Evolutionary conservation across 768 basidiomycete species (phyloP).

Genomic region (Psilocybe sp.): DNA sequence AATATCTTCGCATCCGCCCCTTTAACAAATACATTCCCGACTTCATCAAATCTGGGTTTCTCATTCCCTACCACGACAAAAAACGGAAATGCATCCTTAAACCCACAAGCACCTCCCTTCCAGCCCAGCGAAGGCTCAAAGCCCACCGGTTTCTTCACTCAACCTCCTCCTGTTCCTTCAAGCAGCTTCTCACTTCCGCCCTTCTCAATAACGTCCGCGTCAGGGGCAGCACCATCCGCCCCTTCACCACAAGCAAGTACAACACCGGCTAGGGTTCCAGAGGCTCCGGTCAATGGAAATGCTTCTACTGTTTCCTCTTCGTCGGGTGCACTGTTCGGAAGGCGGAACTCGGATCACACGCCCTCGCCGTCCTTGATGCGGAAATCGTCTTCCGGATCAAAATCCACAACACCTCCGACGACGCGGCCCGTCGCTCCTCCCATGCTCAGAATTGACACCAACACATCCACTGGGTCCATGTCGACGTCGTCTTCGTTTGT

Average conservation of each 20-base stretch:
- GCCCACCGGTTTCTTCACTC: slow-evolving; percentile 2
- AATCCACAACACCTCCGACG: slow-evolving; percentile 14
- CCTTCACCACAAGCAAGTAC: not conserved
- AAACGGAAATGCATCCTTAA: slow-evolving; percentile 8
- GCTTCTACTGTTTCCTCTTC: not conserved
- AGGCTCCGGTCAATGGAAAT: no score
- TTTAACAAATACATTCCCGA: not conserved
- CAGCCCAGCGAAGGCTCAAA: slow-evolving; percentile 12
- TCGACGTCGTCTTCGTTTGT: slow-evolving; percentile 10
- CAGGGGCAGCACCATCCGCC: slow-evolving; percentile 3
- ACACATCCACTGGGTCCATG: slow-evolving; percentile 13
- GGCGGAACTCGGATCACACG: not conserved
- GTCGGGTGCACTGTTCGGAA: no score
- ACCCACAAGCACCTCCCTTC: slow-evolving; percentile 23
- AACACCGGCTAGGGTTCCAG: no score
- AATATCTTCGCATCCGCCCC: not conserved
- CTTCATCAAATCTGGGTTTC: not conserved
- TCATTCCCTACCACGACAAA: not conserved
- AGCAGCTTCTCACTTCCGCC: slow-evolving; percentile 2
- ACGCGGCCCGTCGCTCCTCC: slow-evolving; percentile 23
- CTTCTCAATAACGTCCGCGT: not conserved
- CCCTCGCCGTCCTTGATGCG: slow-evolving; percentile 11
- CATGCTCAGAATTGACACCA: slow-evolving; percentile 34
- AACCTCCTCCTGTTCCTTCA: slow-evolving; percentile 4
- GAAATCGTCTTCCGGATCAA: slow-evolving; percentile 14